Conservation (phyloP, 78 protist genomes). For the Dictyostelium discoideum region DNA sequence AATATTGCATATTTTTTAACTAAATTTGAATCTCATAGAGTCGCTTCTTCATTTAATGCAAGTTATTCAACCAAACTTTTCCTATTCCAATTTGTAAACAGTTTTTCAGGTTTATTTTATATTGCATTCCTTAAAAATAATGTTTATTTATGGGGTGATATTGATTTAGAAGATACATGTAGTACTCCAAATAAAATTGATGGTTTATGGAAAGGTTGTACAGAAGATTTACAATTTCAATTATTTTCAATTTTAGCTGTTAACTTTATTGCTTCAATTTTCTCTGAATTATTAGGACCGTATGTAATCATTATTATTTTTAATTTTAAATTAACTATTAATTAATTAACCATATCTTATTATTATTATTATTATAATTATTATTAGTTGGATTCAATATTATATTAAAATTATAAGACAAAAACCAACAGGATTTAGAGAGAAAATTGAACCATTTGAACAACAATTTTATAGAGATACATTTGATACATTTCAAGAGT, state of each 20-base stretch:
- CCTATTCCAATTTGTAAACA: conserved; percentile 88
- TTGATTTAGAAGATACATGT: conserved; percentile 4
- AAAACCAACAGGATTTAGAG: neutral
- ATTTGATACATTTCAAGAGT: conserved; percentile 28
- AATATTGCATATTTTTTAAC: conserved; percentile 4
- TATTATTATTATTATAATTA: no score
- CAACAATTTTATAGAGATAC: conserved; percentile 5
- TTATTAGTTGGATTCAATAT: neutral
- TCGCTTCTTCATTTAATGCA: neutral
- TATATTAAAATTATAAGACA: neutral
- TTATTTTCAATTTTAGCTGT: conserved; percentile 47
- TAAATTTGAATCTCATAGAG: conserved; percentile 13
- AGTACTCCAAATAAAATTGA: neutral
- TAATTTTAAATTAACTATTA: no score
- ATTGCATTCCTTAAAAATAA: conserved; percentile 84
- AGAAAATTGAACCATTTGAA: conserved; percentile 12
- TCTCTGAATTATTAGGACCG: conserved; percentile 31
- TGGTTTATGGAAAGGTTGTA: conserved; percentile 67
- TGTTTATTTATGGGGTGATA: conserved; percentile 42
- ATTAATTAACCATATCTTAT: neutral
- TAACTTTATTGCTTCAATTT: neutral
- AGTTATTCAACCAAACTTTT: conserved; percentile 75
- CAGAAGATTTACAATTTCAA: conserved; percentile 72
- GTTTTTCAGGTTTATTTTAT: conserved; percentile 83
- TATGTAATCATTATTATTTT: neutral